These are phyloP conservation scores for Discostella stelligeroides DNA, from an alignment of 108 stramenopile species.

Conservation along the genomic window DNA sequence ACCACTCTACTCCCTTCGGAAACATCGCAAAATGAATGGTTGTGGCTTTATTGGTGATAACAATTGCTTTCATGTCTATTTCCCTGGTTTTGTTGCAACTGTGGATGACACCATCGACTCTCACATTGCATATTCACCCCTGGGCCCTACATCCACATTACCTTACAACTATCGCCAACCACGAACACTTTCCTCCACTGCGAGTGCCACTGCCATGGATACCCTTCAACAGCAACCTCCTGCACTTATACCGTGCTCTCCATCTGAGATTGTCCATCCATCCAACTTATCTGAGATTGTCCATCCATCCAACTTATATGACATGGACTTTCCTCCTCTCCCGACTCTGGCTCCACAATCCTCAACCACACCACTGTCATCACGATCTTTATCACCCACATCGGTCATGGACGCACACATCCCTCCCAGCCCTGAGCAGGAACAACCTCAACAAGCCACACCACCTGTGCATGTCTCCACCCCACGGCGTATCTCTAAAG, in stretches of 20 bases:
- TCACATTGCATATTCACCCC: conserved; percentile 3
- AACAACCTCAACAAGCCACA: no score
- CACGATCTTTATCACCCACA: no score
- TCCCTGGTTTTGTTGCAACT: conserved; percentile 2
- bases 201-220: background rate
- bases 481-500: background rate
- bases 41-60: conserved; percentile 17
- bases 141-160: background rate
- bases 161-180: background rate
- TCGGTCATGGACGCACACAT: no score
- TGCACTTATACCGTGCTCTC: background rate
- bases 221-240: no score
- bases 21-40: background rate
- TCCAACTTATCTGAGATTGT: no score
- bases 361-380: no score
- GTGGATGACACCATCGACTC: conserved; percentile 18
- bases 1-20: conserved; percentile 15
- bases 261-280: no score
- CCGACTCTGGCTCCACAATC: no score
- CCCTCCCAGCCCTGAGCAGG: no score
- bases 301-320: no score
- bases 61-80: conserved; percentile 9
- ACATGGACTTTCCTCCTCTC: background rate
- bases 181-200: background rate
- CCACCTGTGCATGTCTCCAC: background rate